phyloP scores from a whole-genome alignment of 2,329 filamentous ascomycete species.

The Trichoderma sp. region DNA sequence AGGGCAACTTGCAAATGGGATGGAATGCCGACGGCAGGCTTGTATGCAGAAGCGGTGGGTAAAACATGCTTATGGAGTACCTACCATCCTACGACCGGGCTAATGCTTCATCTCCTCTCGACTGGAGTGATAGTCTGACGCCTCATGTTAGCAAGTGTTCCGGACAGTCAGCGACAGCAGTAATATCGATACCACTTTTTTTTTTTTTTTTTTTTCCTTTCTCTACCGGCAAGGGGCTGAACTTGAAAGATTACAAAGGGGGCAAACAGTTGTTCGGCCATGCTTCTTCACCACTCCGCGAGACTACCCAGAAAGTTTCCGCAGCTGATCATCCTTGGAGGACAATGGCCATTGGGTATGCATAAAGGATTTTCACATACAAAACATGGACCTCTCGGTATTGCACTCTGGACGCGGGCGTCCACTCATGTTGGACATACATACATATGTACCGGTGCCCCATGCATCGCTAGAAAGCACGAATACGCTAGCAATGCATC shows the following conservation, averaged over 20 bases:
- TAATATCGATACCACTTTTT: background rate
- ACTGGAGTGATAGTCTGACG: slow-evolving; percentile 12
- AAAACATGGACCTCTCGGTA: background rate
- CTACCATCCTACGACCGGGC: background rate
- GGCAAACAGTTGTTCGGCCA: background rate
- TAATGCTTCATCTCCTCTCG: background rate
- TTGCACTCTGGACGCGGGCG: slow-evolving; percentile 1
- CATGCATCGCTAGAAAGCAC: slow-evolving; percentile 6
- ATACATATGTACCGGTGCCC: slow-evolving; percentile 20
- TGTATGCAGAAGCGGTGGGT: background rate
- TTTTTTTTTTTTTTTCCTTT: background rate
- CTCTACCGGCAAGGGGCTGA: background rate
- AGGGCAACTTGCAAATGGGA: slow-evolving; percentile 21
- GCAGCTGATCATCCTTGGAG: background rate
- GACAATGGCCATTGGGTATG: background rate
- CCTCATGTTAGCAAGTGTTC: background rate
- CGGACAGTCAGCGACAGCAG: background rate
- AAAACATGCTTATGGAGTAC: slow-evolving; percentile 3
- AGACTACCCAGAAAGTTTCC: background rate
- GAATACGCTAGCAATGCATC: background rate
- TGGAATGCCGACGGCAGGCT: slow-evolving; percentile 8
- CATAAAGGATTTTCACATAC: background rate
- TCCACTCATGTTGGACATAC: slow-evolving; percentile 21
- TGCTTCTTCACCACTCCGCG: background rate
- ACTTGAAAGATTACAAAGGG: background rate